Evolutionary conservation across 2,329 filamentous ascomycete genomes (phyloP), one percentile per base, ranked within the genome.

Genomic region (Cryphonectria carpinicola): DNA sequence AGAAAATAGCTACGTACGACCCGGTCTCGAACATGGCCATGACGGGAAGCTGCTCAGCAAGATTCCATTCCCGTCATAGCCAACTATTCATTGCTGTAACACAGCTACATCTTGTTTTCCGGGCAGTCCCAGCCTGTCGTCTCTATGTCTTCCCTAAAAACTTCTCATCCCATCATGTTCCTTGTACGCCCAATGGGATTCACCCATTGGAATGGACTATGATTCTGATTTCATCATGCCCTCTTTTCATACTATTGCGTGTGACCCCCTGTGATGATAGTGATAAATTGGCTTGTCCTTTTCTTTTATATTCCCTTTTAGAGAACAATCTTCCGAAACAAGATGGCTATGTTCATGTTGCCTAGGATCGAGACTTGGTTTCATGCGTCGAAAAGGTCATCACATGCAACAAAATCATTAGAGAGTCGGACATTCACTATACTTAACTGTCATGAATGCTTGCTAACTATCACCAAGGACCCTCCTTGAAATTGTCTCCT

Each of bases 261-360:
- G 19, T 11, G 22, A n/a, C 6, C n/a, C 3, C 8, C 46, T n/a
- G 1, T 49, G 19, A 49, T 49, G 3, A 49, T n/a, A 11, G n/a
- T n/a, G 3, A 49, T n/a, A 4, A 7, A 49, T 8, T n/a, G 22
- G 11, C 4, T 11, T 11, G 43, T n/a, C 19, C 4, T 49, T 8
- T 3, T 7, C 19, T 49, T 49, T 22, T 49, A n/a, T 8, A 2
- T 49, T 39, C 1, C 11, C 7, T n/a, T 49, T n/a, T n/a, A 19
- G 7, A n/a, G 22, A 1, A n/a, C 2, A 11, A 10, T 10, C 8
- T 1, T 11, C n/a, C 6, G 0, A n/a, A 0, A 22, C 6, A 11
- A 8, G 19, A 49, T n/a, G 8, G 3, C 17, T 5, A n/a, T 49
- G 3, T n/a, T 8, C 7, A 22, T 4, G 22, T n/a, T n/a, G 7